Evolutionary conservation across 2,329 filamentous ascomycete species (phyloP).

Genomic region (Scedosporium boydii): DNA sequence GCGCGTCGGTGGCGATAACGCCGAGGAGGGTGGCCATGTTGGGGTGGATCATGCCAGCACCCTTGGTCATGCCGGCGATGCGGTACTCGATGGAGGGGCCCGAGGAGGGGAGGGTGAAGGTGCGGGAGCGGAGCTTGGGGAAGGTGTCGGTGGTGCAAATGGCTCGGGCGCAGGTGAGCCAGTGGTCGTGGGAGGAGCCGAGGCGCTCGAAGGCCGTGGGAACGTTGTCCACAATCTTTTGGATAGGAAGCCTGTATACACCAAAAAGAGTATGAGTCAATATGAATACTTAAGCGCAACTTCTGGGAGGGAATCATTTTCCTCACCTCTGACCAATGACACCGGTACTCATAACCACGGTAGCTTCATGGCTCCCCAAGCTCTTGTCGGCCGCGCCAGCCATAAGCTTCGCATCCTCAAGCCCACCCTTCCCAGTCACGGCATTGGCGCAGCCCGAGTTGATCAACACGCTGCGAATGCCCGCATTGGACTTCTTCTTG

Average conservation of each 20-base stretch:
- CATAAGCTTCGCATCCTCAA: slow-evolving; percentile 85
- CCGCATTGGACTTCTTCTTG: slow-evolving; percentile 53
- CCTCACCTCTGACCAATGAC: slow-evolving; percentile 83
- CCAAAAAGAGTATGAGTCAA: not conserved
- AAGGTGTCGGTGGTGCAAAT: slow-evolving; percentile 99
- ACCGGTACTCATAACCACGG: slow-evolving; percentile 97
- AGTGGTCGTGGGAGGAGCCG: slow-evolving; percentile 70
- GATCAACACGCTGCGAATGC: slow-evolving; percentile 73
- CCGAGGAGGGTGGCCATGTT: slow-evolving; percentile 97
- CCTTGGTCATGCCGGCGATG: slow-evolving; percentile 93
- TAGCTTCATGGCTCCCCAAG: slow-evolving; percentile 41
- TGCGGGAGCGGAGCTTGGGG: slow-evolving; percentile 81
- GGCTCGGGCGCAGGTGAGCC: slow-evolving; percentile 76
- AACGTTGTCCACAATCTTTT: slow-evolving; percentile 79
- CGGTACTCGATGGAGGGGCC: slow-evolving; percentile 60
- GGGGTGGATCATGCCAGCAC: slow-evolving; percentile 97
- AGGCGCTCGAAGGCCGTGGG: slow-evolving; percentile 65
- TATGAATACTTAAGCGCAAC: slow-evolving; percentile 1
- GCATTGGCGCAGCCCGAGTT: slow-evolving; percentile 97
- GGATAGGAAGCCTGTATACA: slow-evolving; percentile 62
- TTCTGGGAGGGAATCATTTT: not conserved
- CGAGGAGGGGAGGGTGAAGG: slow-evolving; percentile 76
- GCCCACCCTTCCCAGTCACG: slow-evolving; percentile 81
- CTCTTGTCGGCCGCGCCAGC: slow-evolving; percentile 63
- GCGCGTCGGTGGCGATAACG: slow-evolving; percentile 84